Conservation (phyloP, 306 rosid genomes). For the Spatholobus suberectus region DNA sequence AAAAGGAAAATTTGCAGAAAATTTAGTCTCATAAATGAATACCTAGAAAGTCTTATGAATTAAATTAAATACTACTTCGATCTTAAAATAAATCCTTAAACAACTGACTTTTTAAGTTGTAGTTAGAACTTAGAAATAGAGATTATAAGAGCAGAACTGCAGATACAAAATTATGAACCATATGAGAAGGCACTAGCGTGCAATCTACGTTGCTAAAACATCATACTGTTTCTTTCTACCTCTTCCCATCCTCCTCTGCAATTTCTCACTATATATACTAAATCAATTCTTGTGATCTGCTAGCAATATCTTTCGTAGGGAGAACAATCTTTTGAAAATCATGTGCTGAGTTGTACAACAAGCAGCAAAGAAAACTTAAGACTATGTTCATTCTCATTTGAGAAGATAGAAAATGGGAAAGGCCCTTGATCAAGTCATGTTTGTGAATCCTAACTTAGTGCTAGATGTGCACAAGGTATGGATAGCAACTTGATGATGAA, state of each 20-base stretch:
- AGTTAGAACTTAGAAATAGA: slow-evolving; percentile 3
- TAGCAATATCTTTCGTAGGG: too few relatives aligned
- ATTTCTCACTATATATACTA: background rate
- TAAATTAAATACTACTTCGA: too few relatives aligned
- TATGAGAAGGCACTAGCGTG: background rate
- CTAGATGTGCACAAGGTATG: too few relatives aligned
- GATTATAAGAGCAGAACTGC: background rate
- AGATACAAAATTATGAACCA: background rate
- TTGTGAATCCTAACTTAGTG: too few relatives aligned
- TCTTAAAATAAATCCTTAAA: too few relatives aligned
- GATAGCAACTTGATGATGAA: too few relatives aligned
- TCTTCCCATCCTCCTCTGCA: background rate
- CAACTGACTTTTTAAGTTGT: background rate
- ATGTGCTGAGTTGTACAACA: too few relatives aligned
- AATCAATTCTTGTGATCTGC: background rate
- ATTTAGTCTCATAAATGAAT: background rate
- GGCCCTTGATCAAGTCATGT: too few relatives aligned
- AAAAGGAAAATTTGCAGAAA: background rate
- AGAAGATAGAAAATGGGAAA: background rate
- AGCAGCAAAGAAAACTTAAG: too few relatives aligned
- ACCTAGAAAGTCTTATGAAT: background rate
- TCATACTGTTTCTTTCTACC: background rate
- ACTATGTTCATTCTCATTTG: too few relatives aligned
- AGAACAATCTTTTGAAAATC: too few relatives aligned
- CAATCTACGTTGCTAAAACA: background rate